A percentile compares a stretch with the other conserved stretches of the same genome.
phyloP scores from a whole-genome alignment of 305 asterid genomes.

The Nicotiana rustica region DNA sequence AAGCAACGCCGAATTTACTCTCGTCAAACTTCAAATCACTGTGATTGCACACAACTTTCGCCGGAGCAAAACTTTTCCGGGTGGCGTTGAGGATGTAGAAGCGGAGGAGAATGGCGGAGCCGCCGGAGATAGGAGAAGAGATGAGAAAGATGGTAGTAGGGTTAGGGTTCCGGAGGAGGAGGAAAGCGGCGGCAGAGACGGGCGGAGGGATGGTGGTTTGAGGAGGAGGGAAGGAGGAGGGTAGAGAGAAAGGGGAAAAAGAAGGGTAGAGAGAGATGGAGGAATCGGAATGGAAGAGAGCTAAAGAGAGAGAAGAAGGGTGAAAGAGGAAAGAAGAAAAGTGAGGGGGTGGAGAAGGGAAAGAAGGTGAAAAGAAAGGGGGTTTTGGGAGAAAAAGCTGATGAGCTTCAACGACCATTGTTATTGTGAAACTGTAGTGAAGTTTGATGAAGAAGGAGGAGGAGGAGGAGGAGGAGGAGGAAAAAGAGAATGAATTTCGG shows the following conservation, averaged over 20 bases:
- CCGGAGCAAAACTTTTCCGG: conserved; percentile 46
- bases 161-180: conserved; percentile 59
- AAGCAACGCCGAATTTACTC: conserved; percentile 54
- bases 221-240: conserved; percentile 58
- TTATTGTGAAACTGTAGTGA: background rate
- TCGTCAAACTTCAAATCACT: conserved; percentile 62
- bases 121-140: conserved; percentile 64
- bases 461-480: background rate
- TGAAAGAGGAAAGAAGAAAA: conserved; percentile 63
- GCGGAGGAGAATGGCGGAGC: conserved; percentile 61
- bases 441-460: background rate
- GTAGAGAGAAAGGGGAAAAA: conserved; percentile 53
- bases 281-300: conserved; percentile 51
- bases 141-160: conserved; percentile 58
- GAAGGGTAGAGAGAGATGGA: conserved; percentile 79
- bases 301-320: conserved; percentile 45
- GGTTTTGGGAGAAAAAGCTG: conserved; percentile 66
- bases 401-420: conserved; percentile 53
- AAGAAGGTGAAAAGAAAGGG: conserved; percentile 36
- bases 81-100: conserved; percentile 56
- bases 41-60: conserved; percentile 56
- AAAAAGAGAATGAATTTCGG: background rate
- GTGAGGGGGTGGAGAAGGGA: conserved; percentile 53
- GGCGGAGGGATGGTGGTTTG: conserved; percentile 59
- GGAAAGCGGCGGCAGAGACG: conserved; percentile 74